Evolutionary conservation across 805 yeast genomes (phyloP).

Genomic region (Candida coquimbonensis): DNA sequence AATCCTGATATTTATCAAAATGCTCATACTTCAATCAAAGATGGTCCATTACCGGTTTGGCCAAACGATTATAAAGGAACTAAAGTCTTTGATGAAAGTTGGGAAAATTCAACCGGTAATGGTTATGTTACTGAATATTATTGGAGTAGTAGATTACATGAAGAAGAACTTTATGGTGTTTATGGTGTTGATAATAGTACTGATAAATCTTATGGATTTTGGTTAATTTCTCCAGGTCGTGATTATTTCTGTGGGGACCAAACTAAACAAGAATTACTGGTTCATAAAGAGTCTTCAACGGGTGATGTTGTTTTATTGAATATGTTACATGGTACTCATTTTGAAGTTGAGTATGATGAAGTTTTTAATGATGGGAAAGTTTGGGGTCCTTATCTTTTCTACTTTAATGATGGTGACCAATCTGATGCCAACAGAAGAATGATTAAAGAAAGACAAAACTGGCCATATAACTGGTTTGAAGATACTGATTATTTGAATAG

Average conservation of each 20-base stretch:
- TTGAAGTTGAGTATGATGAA: constrained; percentile 1
- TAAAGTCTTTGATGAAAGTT: constrained; percentile 2
- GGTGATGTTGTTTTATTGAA: constrained; percentile 4
- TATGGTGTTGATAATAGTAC: constrained; percentile 1
- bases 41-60: constrained; percentile 1
- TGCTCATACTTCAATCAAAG: constrained; percentile 3
- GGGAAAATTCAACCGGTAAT: background rate
- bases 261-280: constrained; percentile 1
- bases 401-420: constrained; percentile 3
- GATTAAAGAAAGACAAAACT: constrained; percentile 2
- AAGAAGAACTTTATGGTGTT: constrained; percentile 4
- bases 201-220: background rate
- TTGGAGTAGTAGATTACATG: constrained; percentile 5
- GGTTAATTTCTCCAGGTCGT: constrained; percentile 3
- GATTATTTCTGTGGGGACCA: constrained; percentile 5
- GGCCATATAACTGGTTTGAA: constrained; percentile 3
- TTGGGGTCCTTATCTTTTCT: constrained; percentile 3
- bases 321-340: constrained; percentile 5
- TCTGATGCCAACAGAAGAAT: constrained; percentile 4
- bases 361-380: background rate
- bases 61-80: constrained; percentile 2
- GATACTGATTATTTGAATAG: background rate
- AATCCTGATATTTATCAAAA: constrained; percentile 3
- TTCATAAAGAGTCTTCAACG: constrained; percentile 2
- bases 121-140: constrained; percentile 2